Evolutionary conservation across 306 rosid genomes (phyloP).

Genomic region (Glycyrrhiza uralensis): DNA sequence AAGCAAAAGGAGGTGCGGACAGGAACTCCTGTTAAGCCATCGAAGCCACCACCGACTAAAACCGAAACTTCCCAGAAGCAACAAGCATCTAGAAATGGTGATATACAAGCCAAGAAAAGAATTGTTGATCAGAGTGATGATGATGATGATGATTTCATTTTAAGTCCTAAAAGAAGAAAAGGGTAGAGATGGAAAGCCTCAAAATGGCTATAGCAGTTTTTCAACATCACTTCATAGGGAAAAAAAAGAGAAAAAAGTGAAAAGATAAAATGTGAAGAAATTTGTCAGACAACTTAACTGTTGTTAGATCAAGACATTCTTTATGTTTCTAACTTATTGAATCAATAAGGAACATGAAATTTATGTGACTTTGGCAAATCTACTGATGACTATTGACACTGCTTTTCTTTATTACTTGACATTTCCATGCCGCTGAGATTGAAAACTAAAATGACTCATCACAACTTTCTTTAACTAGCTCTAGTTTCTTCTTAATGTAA

Average conservation of each 20-base stretch:
- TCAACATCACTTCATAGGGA: constrained; percentile 2
- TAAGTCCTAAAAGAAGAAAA: constrained; percentile 75
- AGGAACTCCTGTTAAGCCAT: constrained; percentile 73
- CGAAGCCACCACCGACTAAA: constrained; percentile 46
- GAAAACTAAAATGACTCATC: neutral
- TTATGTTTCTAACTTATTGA: constrained; percentile 35
- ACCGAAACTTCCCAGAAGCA: constrained; percentile 69
- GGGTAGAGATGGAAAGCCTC: constrained; percentile 33
- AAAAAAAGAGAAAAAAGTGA: neutral
- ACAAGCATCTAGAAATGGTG: constrained; percentile 50
- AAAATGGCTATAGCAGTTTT: neutral
- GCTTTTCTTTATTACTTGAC: neutral
- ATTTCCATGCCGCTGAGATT: neutral
- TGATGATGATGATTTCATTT: constrained; percentile 38
- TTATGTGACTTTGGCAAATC: neutral
- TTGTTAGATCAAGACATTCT: constrained; percentile 42
- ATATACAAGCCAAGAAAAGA: constrained; percentile 65
- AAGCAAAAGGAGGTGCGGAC: constrained; percentile 71
- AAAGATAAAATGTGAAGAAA: neutral
- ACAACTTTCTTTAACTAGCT: neutral
- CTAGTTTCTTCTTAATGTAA: neutral
- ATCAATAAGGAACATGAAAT: constrained; percentile 19
- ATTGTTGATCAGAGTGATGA: constrained; percentile 45
- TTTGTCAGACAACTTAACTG: constrained; percentile 33
- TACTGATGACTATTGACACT: neutral